These are phyloP conservation scores for Aurantiochytrium sp. DNA, from an alignment of 108 stramenopile species.

Conservation along the genomic window DNA sequence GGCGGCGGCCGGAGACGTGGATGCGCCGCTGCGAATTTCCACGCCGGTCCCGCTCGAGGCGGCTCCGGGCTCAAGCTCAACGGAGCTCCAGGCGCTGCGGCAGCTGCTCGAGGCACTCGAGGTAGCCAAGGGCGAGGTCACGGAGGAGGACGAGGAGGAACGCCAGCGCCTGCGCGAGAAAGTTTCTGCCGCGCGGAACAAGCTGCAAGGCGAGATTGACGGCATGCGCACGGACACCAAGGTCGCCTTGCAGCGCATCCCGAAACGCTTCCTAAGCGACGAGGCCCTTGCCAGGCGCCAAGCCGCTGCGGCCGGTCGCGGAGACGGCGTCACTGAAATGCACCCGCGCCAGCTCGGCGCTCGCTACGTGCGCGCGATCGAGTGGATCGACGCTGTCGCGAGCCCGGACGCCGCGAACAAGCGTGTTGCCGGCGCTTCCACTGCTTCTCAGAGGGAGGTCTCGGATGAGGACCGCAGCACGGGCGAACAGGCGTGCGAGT, in stretches of 20 bases:
- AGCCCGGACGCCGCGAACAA: too few species aligned
- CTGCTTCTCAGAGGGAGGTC: too few species aligned
- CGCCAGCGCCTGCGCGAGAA: background rate
- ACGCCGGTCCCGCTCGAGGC: background rate
- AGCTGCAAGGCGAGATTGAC: background rate
- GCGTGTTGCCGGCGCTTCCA: too few species aligned
- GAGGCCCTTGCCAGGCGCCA: background rate
- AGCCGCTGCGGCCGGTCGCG: too few species aligned
- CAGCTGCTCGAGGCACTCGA: conserved; percentile 35
- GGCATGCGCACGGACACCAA: background rate
- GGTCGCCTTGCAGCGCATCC: background rate
- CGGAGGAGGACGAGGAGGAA: conserved; percentile 27
- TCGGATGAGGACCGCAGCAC: too few species aligned
- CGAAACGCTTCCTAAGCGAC: background rate
- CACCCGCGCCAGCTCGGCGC: too few species aligned
- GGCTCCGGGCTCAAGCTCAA: background rate
- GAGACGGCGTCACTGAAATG: too few species aligned
- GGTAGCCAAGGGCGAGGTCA: background rate
- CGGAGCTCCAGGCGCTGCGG: background rate
- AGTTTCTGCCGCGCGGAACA: background rate
- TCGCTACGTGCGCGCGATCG: too few species aligned
- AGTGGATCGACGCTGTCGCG: too few species aligned
- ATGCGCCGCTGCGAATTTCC: background rate
- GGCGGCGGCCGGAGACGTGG: too few species aligned
- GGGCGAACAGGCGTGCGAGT: background rate